Evolutionary conservation across 208 protist genomes (phyloP).

Genomic region (Phytomonas francai): DNA sequence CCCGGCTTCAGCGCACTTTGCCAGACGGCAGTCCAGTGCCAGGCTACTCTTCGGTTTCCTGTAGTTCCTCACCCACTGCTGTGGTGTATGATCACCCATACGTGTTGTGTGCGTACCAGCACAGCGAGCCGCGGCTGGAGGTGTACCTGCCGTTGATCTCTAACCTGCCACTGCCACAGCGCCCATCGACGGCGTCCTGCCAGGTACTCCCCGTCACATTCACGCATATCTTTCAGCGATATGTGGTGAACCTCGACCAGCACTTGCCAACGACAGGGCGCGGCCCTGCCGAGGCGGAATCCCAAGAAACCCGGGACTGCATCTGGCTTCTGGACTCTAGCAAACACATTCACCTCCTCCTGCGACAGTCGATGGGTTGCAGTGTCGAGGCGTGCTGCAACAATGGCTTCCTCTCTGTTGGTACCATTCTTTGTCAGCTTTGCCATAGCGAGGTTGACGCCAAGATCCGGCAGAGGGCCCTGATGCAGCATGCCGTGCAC

Average conservation of each 20-base stretch:
- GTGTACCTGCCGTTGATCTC: slow-evolving; percentile 52
- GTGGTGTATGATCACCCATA: slow-evolving; percentile 57
- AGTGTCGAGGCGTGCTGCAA: background rate
- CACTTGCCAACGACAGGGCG: slow-evolving; percentile 19
- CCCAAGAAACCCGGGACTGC: slow-evolving; percentile 4
- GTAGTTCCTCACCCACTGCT: slow-evolving; percentile 11
- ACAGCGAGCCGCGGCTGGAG: slow-evolving; percentile 24
- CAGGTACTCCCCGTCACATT: slow-evolving; percentile 14
- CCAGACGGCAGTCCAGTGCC: slow-evolving; percentile 53
- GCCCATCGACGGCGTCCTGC: slow-evolving; percentile 8
- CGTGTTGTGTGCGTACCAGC: slow-evolving; percentile 30
- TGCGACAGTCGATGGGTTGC: slow-evolving; percentile 6
- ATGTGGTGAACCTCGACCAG: slow-evolving; percentile 44
- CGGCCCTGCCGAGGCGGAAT: slow-evolving; percentile 4
- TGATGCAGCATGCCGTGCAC: slow-evolving; percentile 31
- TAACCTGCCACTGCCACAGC: slow-evolving; percentile 10
- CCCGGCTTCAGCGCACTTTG: slow-evolving; percentile 29
- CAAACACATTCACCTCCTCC: slow-evolving; percentile 30
- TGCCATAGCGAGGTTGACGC: slow-evolving; percentile 38
- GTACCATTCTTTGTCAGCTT: slow-evolving; percentile 39
- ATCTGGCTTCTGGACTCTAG: slow-evolving; percentile 21
- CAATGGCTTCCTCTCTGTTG: background rate
- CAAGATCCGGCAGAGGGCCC: slow-evolving; percentile 18
- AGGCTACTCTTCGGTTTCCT: slow-evolving; percentile 18
- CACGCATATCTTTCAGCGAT: slow-evolving; percentile 23